Evolutionary conservation across 2,329 filamentous ascomycete species (phyloP).

Genomic region (Samsoniella hepiali): DNA sequence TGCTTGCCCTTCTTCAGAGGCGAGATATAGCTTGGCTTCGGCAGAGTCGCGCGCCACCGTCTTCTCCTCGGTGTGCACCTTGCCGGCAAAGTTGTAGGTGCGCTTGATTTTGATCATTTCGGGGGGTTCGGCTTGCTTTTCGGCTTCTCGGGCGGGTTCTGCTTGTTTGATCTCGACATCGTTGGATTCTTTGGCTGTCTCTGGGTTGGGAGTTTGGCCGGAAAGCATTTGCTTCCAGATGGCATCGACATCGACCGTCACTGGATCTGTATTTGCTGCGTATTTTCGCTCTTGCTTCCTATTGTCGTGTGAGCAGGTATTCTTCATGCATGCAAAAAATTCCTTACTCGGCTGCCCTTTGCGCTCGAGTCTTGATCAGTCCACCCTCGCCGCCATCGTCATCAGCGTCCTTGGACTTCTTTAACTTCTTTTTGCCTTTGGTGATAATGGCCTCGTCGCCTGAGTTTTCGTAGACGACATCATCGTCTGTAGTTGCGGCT

Average conservation of each 20-base stretch:
- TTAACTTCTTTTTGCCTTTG: conserved; percentile 54
- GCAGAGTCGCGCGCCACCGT: conserved; percentile 62
- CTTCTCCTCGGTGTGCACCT: conserved; percentile 69
- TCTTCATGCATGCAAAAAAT: neutral
- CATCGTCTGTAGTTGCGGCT: conserved; percentile 30
- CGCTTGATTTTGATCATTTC: conserved; percentile 63
- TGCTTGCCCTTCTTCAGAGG: conserved; percentile 41
- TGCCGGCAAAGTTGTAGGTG: conserved; percentile 72
- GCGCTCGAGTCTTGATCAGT: conserved; percentile 69
- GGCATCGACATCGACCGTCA: conserved; percentile 69
- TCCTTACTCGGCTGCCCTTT: conserved; percentile 61
- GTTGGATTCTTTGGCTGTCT: neutral
- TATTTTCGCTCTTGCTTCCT: conserved; percentile 58
- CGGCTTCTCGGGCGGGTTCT: conserved; percentile 15
- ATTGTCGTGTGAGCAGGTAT: conserved; percentile 19
- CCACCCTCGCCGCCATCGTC: conserved; percentile 59
- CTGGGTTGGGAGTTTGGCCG: conserved; percentile 27
- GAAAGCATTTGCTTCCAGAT: conserved; percentile 66
- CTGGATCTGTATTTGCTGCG: conserved; percentile 51
- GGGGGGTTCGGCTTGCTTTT: conserved; percentile 25
- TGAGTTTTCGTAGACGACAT: conserved; percentile 60
- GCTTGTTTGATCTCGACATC: neutral
- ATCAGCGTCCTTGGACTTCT: conserved; percentile 41
- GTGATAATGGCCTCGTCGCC: conserved; percentile 70
- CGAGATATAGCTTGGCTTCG: conserved; percentile 62